These are phyloP conservation scores for Capsicum baccatum DNA, from an alignment of 257 asterid species.

Conservation along the genomic window DNA sequence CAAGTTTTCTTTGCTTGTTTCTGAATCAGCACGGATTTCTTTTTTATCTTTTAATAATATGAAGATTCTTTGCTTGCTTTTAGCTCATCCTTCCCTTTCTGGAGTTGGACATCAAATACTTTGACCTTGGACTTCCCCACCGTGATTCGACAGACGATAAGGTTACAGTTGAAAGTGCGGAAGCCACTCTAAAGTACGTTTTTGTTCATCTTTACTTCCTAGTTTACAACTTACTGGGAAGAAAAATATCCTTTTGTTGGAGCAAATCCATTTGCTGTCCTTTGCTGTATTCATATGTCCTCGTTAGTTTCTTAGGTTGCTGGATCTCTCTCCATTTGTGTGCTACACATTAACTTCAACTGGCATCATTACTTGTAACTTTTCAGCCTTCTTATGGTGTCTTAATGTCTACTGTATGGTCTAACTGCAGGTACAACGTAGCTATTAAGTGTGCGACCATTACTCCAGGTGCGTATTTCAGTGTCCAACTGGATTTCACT, in stretches of 20 bases:
- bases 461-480: constrained; percentile 66
- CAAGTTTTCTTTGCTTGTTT: constrained; percentile 21
- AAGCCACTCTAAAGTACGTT: constrained; percentile 93
- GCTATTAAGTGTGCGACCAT: constrained; percentile 91
- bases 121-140: constrained; percentile 92
- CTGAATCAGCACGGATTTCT: not conserved
- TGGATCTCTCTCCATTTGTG: not conserved
- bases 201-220: constrained; percentile 1
- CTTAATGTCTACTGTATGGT: constrained; percentile 27
- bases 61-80: constrained; percentile 32
- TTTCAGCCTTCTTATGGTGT: not conserved
- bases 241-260: constrained; percentile 4
- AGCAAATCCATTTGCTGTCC: constrained; percentile 8
- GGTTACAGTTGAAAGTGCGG: constrained; percentile 99
- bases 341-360: not conserved
- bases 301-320: not conserved
- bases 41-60: not conserved
- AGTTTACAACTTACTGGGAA: not conserved
- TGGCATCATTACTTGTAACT: not conserved
- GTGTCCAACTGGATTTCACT: constrained; percentile 12
- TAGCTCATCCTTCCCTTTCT: constrained; percentile 95
- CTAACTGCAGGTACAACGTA: constrained; percentile 70
- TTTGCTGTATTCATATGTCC: not conserved
- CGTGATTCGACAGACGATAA: constrained; percentile 97
- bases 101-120: constrained; percentile 97